Conservation (phyloP, 2,329 filamentous ascomycete genomes). For the Calonectria pauciramosa region DNA sequence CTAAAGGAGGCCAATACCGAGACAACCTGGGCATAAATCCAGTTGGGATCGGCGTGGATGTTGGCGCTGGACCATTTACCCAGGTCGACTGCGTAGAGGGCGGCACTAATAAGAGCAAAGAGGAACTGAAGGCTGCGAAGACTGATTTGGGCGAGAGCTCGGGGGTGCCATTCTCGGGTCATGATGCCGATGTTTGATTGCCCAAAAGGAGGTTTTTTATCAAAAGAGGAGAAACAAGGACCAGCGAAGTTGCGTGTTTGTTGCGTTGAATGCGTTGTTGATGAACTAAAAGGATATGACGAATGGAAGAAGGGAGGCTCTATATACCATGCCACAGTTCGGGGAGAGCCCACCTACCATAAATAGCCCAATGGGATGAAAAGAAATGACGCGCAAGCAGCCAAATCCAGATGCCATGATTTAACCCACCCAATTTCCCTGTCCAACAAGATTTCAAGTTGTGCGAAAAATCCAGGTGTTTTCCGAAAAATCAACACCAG, state of each 20-base stretch:
- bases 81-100: conserved; percentile 29
- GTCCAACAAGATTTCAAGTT: conserved; percentile 13
- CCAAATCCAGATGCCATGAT: neutral
- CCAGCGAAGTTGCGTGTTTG: neutral
- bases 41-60: conserved; percentile 27
- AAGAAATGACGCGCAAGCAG: conserved; percentile 16
- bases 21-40: conserved; percentile 31
- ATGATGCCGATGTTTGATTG: neutral
- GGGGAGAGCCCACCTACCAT: neutral
- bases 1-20: conserved; percentile 16
- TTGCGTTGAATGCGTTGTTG: neutral
- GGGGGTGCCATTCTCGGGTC: conserved; percentile 27
- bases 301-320: neutral
- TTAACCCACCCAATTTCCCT: neutral
- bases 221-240: neutral
- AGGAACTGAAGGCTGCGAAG: conserved; percentile 26
- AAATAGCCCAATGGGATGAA: neutral
- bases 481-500: conserved; percentile 19
- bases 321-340: conserved; percentile 1
- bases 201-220: neutral
- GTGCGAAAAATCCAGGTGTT: conserved; percentile 22
- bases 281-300: neutral
- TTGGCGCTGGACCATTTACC: conserved; percentile 24
- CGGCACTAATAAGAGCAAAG: conserved; percentile 31
- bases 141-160: conserved; percentile 23